Evolutionary conservation across 2,329 filamentous ascomycete species (phyloP).

Genomic region (Cladophialophora psammophila): DNA sequence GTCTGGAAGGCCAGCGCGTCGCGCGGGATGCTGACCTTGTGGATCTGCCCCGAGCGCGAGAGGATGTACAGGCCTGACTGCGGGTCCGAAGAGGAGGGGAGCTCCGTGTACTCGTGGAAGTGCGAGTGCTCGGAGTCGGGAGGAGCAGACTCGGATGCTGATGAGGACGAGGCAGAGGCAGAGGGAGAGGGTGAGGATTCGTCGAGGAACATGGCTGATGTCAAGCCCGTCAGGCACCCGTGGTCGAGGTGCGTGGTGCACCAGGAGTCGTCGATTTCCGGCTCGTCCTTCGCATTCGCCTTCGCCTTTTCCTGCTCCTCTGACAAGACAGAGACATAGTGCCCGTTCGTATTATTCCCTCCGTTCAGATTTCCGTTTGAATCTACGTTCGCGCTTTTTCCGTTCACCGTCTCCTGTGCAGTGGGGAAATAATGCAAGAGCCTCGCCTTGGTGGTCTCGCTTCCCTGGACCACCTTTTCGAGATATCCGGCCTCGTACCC

Average conservation of each 20-base stretch:
- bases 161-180: neutral
- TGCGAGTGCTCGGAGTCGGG: neutral
- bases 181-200: constrained; percentile 59
- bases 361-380: constrained; percentile 6
- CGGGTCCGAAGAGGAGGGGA: constrained; percentile 79
- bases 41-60: constrained; percentile 78
- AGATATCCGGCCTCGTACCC: constrained; percentile 81
- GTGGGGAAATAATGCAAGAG: constrained; percentile 89
- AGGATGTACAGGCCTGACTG: constrained; percentile 92
- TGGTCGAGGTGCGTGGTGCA: constrained; percentile 82
- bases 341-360: neutral
- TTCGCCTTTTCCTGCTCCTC: neutral
- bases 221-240: constrained; percentile 91
- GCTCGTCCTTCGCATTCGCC: neutral
- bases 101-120: constrained; percentile 60
- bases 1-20: constrained; percentile 97
- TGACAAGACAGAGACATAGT: neutral
- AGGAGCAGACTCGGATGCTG: constrained; percentile 5
- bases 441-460: constrained; percentile 87
- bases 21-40: constrained; percentile 90
- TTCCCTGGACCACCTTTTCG: constrained; percentile 84
- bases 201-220: constrained; percentile 95
- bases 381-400: neutral
- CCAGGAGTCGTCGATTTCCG: constrained; percentile 80
- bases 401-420: constrained; percentile 1